Percentiles rank a stretch among this genome's conserved stretches.
Conservation (phyloP, 2,329 filamentous ascomycete genomes). For the Pseudocercospora vitis region DNA sequence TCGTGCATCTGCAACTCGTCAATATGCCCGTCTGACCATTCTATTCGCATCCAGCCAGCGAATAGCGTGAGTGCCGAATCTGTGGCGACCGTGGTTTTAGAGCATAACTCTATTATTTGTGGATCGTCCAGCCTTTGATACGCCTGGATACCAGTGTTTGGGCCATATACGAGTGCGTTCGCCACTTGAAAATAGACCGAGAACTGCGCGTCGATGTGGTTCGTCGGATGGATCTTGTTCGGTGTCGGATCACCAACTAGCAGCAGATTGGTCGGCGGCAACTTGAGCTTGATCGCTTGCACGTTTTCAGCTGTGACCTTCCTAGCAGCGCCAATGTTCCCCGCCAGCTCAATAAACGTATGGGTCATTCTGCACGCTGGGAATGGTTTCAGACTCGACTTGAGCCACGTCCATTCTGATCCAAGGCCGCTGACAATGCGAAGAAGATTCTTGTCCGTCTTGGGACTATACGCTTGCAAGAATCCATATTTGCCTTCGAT, state of each 20-base stretch:
- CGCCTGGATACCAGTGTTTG: constrained; percentile 31
- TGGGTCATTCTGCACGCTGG: constrained; percentile 38
- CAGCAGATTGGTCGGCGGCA: constrained; percentile 29
- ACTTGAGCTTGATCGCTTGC: constrained; percentile 23
- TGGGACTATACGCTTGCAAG: constrained; percentile 35
- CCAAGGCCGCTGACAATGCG: constrained; percentile 29
- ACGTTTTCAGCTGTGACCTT: constrained; percentile 22
- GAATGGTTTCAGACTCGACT: constrained; percentile 34
- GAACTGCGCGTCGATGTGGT: constrained; percentile 41
- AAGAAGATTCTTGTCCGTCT: constrained; percentile 25
- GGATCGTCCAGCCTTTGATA: constrained; percentile 32
- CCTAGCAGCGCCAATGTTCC: constrained; percentile 20
- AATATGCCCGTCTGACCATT: constrained; percentile 28
- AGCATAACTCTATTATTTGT: constrained; percentile 27
- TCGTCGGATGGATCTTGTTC: constrained; percentile 40
- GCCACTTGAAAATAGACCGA: constrained; percentile 40
- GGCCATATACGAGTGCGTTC: constrained; percentile 33
- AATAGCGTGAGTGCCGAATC: constrained; percentile 30
- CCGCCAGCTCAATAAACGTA: constrained; percentile 35
- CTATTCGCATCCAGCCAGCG: constrained; percentile 26
- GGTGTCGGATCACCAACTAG: constrained; percentile 39
- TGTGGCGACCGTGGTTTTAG: constrained; percentile 28
- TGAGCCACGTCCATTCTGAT: constrained; percentile 30
- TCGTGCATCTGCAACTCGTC: constrained; percentile 27
- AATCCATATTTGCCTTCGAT: constrained; percentile 36